Evolutionary conservation across 1,139 yeast genomes (phyloP).

Genomic region (Geotrichum carabidarum): DNA sequence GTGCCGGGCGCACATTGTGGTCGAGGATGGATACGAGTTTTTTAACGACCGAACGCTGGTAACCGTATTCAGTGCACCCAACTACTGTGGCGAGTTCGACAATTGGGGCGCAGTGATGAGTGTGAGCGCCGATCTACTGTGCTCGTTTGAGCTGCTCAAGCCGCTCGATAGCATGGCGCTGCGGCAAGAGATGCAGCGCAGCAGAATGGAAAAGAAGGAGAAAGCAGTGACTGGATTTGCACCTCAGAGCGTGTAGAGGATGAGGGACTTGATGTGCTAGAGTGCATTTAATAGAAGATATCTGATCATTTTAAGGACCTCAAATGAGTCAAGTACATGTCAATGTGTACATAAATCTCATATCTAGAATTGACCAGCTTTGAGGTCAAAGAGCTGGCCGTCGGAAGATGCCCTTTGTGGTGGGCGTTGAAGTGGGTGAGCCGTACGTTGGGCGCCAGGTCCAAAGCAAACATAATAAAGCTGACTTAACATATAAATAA

Average conservation of each 20-base stretch:
- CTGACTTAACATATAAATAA: background rate
- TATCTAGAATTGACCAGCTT: no score
- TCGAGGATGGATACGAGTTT: conserved; percentile 97
- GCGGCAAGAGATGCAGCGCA: conserved; percentile 59
- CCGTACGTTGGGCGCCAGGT: no score
- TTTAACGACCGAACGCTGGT: conserved; percentile 93
- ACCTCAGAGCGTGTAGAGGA: no score
- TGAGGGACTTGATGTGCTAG: no score
- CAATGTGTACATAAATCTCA: no score
- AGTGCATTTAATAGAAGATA: no score
- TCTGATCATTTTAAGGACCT: no score
- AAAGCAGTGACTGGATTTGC: no score
- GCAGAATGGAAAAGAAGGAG: conserved; percentile 37
- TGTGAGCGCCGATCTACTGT: conserved; percentile 88
- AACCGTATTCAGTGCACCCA: conserved; percentile 92
- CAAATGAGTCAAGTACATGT: no score
- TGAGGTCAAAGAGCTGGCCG: no score
- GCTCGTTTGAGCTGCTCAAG: conserved; percentile 95
- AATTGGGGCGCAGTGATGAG: conserved; percentile 99
- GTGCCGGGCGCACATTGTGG: conserved; percentile 98
- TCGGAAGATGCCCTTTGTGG: no score
- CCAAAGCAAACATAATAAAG: background rate
- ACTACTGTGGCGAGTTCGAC: conserved; percentile 97
- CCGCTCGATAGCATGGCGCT: conserved; percentile 94
- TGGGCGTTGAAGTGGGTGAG: no score